Evolutionary conservation across 352 stramenopile species (phyloP).

Genomic region (Pythium monospermum): DNA sequence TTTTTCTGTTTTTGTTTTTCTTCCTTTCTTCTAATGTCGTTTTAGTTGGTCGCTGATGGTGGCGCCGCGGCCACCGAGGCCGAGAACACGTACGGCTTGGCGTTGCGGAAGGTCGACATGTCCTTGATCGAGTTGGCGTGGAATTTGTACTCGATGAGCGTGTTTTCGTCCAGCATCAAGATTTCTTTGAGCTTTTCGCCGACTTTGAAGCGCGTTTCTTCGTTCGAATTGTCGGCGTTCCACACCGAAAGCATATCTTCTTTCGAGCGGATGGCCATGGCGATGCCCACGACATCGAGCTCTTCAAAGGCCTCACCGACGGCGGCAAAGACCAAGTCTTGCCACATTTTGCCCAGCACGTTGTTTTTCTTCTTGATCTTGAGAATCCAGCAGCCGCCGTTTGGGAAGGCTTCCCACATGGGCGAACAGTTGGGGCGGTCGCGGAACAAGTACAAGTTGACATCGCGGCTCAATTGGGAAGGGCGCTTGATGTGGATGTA

Average conservation of each 20-base stretch:
- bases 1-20: not conserved
- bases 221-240: conserved; percentile 92
- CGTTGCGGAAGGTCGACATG: conserved; percentile 92
- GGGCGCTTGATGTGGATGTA: conserved; percentile 94
- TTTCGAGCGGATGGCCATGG: conserved; percentile 91
- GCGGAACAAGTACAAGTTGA: conserved; percentile 93
- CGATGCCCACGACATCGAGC: conserved; percentile 90
- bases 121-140: conserved; percentile 90
- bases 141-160: conserved; percentile 94
- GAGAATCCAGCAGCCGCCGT: conserved; percentile 93
- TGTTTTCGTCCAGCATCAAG: conserved; percentile 91
- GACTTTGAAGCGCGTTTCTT: conserved; percentile 79
- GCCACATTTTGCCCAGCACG: conserved; percentile 93
- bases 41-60: conserved; percentile 55
- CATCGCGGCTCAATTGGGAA: conserved; percentile 86
- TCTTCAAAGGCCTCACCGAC: conserved; percentile 91
- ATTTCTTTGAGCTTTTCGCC: conserved; percentile 93
- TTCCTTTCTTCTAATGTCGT: not conserved
- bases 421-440: conserved; percentile 83
- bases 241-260: conserved; percentile 93
- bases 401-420: conserved; percentile 91
- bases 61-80: too few species aligned
- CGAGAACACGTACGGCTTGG: conserved; percentile 90
- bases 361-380: conserved; percentile 94
- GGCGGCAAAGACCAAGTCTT: conserved; percentile 90